These are phyloP conservation scores for Microcos paniculata DNA, from an alignment of 345 rosid species.

Conservation along the genomic window DNA sequence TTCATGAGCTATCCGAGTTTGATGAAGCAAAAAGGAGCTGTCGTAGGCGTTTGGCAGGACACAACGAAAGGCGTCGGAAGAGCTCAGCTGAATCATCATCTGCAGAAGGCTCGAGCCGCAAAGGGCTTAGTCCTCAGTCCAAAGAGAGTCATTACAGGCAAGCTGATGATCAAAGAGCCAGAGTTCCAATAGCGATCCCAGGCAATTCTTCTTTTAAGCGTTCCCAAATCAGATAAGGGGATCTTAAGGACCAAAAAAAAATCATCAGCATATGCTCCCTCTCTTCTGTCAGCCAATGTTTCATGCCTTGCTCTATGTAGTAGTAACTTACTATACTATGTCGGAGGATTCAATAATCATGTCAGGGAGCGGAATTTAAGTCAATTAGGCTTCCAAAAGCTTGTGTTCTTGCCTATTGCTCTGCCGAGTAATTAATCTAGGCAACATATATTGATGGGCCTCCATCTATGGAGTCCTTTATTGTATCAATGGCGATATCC, in stretches of 20 bases:
- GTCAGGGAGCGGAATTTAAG: not conserved
- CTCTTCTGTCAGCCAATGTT: constrained; percentile 69
- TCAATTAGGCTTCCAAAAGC: not conserved
- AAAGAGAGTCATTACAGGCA: constrained; percentile 40
- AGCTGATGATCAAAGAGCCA: constrained; percentile 35
- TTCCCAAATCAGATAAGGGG: constrained; percentile 48
- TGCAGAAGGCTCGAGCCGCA: constrained; percentile 60
- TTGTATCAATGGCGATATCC: not conserved
- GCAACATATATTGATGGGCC: not conserved
- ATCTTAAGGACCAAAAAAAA: not conserved
- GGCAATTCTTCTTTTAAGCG: constrained; percentile 36
- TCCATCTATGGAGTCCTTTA: not conserved
- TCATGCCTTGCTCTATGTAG: not conserved
- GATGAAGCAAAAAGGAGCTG: constrained; percentile 89
- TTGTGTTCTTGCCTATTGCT: not conserved
- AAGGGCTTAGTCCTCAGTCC: constrained; percentile 26
- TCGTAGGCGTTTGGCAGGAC: constrained; percentile 72
- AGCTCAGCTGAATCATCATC: constrained; percentile 41
- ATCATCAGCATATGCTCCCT: constrained; percentile 49
- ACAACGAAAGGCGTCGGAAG: constrained; percentile 83
- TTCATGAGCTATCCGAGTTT: constrained; percentile 71
- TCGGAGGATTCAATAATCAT: not conserved
- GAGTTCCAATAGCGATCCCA: constrained; percentile 31
- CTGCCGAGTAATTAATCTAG: not conserved
- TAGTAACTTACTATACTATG: not conserved